Percentiles rank a stretch among this genome's conserved stretches.
Conservation (phyloP, 2,329 filamentous ascomycete genomes). For the Aspergillus brasiliensis region DNA sequence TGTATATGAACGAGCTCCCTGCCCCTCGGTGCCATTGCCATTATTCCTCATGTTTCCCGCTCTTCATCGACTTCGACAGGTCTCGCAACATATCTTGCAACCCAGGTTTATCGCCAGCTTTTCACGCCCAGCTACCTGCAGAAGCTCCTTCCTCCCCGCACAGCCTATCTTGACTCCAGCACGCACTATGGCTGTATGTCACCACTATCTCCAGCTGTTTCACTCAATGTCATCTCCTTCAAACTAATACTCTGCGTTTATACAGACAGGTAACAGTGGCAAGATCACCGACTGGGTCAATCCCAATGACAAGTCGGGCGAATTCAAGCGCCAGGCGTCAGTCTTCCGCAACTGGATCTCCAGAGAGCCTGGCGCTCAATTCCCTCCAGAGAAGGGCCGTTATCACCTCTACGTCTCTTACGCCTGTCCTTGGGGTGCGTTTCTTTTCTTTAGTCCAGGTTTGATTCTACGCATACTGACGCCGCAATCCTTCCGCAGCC, state of each 20-base stretch:
- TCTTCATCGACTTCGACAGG: slow-evolving; percentile 22
- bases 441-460: not conserved
- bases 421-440: slow-evolving; percentile 80
- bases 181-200: slow-evolving; percentile 39
- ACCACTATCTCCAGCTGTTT: not conserved
- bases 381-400: slow-evolving; percentile 80
- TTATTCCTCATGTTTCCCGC: slow-evolving; percentile 28
- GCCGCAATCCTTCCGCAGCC: slow-evolving; percentile 51
- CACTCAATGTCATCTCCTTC: not conserved
- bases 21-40: slow-evolving; percentile 9
- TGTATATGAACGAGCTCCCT: slow-evolving; percentile 9
- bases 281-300: slow-evolving; percentile 84
- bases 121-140: slow-evolving; percentile 13
- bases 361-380: slow-evolving; percentile 69
- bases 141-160: slow-evolving; percentile 25
- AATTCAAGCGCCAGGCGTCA: slow-evolving; percentile 88
- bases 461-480: not conserved
- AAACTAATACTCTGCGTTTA: not conserved
- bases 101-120: slow-evolving; percentile 16
- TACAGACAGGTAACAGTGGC: slow-evolving; percentile 31
- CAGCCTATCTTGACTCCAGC: slow-evolving; percentile 12
- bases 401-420: slow-evolving; percentile 97
- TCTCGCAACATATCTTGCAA: slow-evolving; percentile 24
- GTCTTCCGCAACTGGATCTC: slow-evolving; percentile 82
- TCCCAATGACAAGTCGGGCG: slow-evolving; percentile 74